Conservation (phyloP, 148 eudicot species). For the Arbutus unedo region DNA sequence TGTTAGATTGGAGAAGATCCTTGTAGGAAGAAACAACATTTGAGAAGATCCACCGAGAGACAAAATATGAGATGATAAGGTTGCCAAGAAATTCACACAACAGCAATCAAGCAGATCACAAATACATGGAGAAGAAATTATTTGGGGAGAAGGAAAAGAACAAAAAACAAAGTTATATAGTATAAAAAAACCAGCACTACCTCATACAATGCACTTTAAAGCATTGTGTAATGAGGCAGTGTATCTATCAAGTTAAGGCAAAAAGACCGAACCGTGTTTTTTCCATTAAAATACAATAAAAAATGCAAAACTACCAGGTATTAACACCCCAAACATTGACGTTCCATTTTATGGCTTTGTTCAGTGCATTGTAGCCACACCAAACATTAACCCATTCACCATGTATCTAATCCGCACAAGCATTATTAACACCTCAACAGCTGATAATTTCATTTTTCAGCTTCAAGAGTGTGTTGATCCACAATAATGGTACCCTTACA, state of each 20-base stretch:
- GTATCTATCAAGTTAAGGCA: not conserved
- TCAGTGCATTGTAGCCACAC: not conserved
- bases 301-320: not conserved
- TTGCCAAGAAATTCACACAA: constrained; percentile 1
- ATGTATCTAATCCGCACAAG: not conserved
- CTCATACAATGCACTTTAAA: not conserved
- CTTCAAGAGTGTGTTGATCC: not conserved
- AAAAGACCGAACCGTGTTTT: not conserved
- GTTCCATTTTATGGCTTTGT: constrained; percentile 3
- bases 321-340: not conserved
- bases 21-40: not conserved
- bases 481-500: not conserved
- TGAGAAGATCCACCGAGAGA: not conserved
- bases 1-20: no score
- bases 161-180: not conserved
- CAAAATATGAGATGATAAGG: not conserved
- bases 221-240: not conserved
- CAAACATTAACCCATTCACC: constrained; percentile 6
- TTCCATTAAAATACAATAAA: not conserved
- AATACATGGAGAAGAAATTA: not conserved
- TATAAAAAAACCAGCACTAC: not conserved
- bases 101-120: not conserved
- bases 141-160: not conserved
- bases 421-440: not conserved
- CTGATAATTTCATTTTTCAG: not conserved